Evolutionary conservation across 495 filamentous ascomycete genomes (phyloP).

Genomic region (Evernia prunastri): DNA sequence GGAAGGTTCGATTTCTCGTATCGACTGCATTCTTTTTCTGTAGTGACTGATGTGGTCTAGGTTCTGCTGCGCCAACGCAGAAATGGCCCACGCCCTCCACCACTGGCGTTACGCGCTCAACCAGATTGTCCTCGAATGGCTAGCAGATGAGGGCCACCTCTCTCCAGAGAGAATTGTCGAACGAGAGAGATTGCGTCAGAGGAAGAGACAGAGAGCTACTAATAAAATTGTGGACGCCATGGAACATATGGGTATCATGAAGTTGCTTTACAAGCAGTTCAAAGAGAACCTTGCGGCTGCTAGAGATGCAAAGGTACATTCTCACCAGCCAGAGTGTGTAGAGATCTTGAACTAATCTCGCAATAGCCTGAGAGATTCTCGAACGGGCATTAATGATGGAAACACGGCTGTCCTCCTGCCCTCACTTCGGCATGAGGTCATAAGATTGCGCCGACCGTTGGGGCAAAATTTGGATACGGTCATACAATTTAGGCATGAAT

Average conservation of each 20-base stretch:
- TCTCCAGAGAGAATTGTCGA: conserved; percentile 47
- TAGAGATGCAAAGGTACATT: conserved; percentile 39
- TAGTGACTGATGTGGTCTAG: conserved; percentile 26
- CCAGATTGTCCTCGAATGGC: conserved; percentile 58
- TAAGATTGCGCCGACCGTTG: neutral
- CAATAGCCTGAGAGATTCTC: conserved; percentile 18
- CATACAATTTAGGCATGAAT: neutral
- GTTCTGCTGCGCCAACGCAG: conserved; percentile 61
- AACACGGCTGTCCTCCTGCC: neutral
- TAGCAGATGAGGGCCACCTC: conserved; percentile 49
- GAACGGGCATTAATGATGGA: neutral
- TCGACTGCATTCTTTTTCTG: neutral
- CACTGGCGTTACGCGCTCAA: conserved; percentile 76
- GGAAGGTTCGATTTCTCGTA: conserved; percentile 34
- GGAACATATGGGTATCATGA: conserved; percentile 49
- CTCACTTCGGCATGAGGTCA: too few relatives aligned
- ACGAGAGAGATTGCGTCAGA: conserved; percentile 47
- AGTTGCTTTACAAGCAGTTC: conserved; percentile 53
- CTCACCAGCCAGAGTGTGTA: neutral
- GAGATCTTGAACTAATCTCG: neutral
- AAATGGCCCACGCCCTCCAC: conserved; percentile 59
- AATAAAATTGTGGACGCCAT: conserved; percentile 53
- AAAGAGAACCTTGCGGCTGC: conserved; percentile 51
- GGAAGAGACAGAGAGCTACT: conserved; percentile 47
- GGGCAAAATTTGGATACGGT: neutral